Percentiles rank a stretch among this genome's conserved stretches.
Evolutionary conservation across 176 grass and related monocot genomes (phyloP).

Genomic region (Cenchrus americanus): DNA sequence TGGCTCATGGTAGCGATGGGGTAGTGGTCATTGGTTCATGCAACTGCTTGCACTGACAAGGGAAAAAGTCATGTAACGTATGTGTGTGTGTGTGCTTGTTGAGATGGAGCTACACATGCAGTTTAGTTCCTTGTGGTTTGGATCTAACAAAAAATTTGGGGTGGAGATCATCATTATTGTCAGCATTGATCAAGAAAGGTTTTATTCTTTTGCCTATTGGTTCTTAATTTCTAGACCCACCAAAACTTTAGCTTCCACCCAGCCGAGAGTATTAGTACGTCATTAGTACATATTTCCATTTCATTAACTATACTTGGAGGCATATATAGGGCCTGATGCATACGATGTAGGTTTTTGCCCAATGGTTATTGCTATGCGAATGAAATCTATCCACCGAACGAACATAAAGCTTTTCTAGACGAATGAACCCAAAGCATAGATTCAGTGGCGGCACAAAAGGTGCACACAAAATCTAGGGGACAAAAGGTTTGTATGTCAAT

Average conservation of each 20-base stretch:
- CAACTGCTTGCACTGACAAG: background rate
- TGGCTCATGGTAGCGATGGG: background rate
- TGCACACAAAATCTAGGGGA: background rate
- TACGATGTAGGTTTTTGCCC: background rate
- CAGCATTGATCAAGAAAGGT: background rate
- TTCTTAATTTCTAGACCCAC: background rate
- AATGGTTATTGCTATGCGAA: background rate
- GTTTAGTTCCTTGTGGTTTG: background rate
- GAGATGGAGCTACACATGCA: background rate
- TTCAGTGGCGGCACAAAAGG: background rate
- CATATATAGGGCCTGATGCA: background rate
- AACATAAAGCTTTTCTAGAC: background rate
- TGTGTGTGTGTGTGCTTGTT: no score
- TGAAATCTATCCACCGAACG: background rate
- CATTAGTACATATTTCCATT: background rate
- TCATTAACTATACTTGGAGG: background rate
- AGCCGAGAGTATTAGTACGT: no score
- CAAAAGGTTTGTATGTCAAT: background rate
- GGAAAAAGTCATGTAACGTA: background rate
- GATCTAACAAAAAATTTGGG: background rate
- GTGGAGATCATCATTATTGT: background rate
- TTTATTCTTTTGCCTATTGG: background rate
- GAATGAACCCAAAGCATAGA: background rate
- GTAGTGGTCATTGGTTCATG: background rate
- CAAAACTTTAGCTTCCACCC: background rate